These are phyloP conservation scores for Abrus pulchellus DNA, from an alignment of 306 rosid species.

Conservation along the genomic window DNA sequence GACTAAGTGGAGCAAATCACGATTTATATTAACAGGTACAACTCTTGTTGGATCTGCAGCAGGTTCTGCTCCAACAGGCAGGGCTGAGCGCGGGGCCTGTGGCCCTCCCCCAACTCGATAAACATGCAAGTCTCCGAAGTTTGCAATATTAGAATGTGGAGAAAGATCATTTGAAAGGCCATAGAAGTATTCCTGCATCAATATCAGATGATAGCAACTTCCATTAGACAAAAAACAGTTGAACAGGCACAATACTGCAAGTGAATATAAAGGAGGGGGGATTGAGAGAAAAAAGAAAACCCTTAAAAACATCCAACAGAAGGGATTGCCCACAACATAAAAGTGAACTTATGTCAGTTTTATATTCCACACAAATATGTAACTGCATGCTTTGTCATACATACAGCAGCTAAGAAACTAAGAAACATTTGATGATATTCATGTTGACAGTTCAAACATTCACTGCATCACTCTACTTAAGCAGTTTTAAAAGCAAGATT, in stretches of 20 bases:
- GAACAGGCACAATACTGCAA: constrained; percentile 13
- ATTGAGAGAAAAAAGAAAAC: not conserved
- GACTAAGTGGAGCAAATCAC: constrained; percentile 81
- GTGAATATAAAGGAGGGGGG: not conserved
- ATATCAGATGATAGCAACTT: constrained; percentile 41
- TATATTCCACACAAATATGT: constrained; percentile 1
- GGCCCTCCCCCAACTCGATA: constrained; percentile 97
- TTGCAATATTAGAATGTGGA: constrained; percentile 89
- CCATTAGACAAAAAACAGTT: constrained; percentile 35
- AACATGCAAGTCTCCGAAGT: constrained; percentile 76
- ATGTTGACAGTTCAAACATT: not conserved
- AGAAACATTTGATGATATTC: not conserved
- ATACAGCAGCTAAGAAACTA: not conserved
- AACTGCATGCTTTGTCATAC: not conserved
- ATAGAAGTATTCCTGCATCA: constrained; percentile 88
- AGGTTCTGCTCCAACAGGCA: constrained; percentile 99
- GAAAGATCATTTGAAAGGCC: constrained; percentile 93
- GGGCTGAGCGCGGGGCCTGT: constrained; percentile 96
- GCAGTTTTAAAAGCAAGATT: too few species aligned
- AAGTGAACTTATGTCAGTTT: constrained; percentile 16
- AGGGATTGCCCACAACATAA: constrained; percentile 2
- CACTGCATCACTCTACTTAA: not conserved
- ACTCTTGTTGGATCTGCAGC: constrained; percentile 92
- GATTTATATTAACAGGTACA: constrained; percentile 79
- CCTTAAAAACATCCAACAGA: not conserved